These are phyloP conservation scores for Trypanosoma scelopori DNA, from an alignment of 208 protist species.

Conservation along the genomic window DNA sequence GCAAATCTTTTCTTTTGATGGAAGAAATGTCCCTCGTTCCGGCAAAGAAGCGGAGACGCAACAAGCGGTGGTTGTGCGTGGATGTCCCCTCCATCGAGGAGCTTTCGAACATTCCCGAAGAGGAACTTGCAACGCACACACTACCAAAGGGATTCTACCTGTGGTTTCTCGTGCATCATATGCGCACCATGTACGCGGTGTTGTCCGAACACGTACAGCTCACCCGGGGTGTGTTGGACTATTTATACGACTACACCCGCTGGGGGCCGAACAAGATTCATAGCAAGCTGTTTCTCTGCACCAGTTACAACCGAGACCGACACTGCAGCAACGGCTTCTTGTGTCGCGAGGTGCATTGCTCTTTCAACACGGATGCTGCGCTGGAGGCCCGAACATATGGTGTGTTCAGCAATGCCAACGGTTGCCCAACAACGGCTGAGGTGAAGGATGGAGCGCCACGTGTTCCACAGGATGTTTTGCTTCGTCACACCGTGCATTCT, in stretches of 20 bases:
- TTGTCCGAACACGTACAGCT: slow-evolving; percentile 51
- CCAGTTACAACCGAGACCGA: slow-evolving; percentile 43
- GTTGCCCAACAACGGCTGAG: slow-evolving; percentile 21
- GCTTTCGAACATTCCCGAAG: slow-evolving; percentile 39
- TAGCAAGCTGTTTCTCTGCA: slow-evolving; percentile 71
- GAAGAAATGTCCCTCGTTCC: background rate
- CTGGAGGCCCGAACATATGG: slow-evolving; percentile 50
- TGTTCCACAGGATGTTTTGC: slow-evolving; percentile 44
- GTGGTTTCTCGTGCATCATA: slow-evolving; percentile 72
- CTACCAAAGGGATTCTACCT: slow-evolving; percentile 69
- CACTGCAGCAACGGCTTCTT: slow-evolving; percentile 58
- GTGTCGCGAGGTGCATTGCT: slow-evolving; percentile 79
- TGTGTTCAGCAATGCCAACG: slow-evolving; percentile 74
- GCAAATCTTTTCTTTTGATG: too few species aligned
- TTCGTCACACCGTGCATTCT: slow-evolving; percentile 67
- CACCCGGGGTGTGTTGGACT: slow-evolving; percentile 73
- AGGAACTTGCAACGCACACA: slow-evolving; percentile 30
- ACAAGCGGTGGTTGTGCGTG: slow-evolving; percentile 66
- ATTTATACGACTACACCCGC: slow-evolving; percentile 78
- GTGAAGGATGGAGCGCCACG: slow-evolving; percentile 1
- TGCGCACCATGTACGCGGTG: slow-evolving; percentile 70
- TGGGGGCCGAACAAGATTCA: slow-evolving; percentile 76
- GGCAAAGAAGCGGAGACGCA: slow-evolving; percentile 39
- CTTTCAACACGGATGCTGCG: slow-evolving; percentile 42
- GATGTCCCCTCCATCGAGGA: slow-evolving; percentile 57